A percentile compares a stretch with the other conserved stretches of the same genome.
Conservation (phyloP, 176 grass and related monocot genomes). For the Panicum miliaceum region DNA sequence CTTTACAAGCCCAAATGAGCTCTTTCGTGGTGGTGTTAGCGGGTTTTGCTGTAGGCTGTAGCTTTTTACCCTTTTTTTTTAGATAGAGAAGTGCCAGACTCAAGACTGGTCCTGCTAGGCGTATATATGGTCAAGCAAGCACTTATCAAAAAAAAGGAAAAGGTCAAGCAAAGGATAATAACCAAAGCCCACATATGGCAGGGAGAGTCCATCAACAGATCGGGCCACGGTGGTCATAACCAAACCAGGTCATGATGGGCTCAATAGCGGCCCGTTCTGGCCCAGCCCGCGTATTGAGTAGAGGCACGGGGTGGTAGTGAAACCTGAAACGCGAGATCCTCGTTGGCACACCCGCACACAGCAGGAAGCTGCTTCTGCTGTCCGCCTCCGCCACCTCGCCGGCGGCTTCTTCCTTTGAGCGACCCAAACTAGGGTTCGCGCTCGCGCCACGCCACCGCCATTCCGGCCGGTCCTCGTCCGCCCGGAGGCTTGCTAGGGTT, state of each 20-base stretch:
- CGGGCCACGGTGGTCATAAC: neutral
- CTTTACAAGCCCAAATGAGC: neutral
- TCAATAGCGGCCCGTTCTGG: neutral
- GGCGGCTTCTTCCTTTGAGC: neutral
- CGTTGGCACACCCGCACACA: neutral
- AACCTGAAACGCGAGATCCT: neutral
- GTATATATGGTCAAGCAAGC: no score
- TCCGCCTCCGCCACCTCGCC: neutral
- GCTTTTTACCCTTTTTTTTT: no score
- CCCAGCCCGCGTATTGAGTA: neutral
- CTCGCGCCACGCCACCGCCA: neutral
- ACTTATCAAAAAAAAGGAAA: no score
- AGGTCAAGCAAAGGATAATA: no score
- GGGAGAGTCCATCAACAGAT: no score
- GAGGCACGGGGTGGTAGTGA: neutral
- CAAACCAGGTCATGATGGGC: neutral
- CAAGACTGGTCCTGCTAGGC: no score
- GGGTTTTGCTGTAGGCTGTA: no score
- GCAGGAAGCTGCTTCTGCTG: slow-evolving; percentile 1
- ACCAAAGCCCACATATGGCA: no score
- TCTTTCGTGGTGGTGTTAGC: neutral
- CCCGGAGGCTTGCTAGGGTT: neutral
- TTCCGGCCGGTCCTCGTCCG: neutral
- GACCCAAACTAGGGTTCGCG: slow-evolving; percentile 18
- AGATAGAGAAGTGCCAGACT: no score